Conservation (phyloP, 2,329 filamentous ascomycete genomes). For the Colletotrichum echinochloae region DNA sequence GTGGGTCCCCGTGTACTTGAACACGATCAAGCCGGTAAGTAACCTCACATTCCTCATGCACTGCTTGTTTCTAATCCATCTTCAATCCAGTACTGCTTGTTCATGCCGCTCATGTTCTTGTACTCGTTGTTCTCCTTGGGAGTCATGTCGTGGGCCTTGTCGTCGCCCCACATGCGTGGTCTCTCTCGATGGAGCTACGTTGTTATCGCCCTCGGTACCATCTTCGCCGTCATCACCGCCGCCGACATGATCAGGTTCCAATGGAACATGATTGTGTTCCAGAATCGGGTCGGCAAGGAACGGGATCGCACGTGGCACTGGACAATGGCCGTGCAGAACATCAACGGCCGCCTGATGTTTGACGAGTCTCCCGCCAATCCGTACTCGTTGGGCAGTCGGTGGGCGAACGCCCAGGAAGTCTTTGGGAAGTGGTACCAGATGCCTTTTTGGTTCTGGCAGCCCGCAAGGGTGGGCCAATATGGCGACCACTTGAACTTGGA, state of each 20-base stretch:
- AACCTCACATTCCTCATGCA: background rate
- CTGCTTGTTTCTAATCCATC: background rate
- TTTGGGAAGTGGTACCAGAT: background rate
- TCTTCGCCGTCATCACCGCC: background rate
- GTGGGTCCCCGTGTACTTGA: background rate
- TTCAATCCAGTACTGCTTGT: background rate
- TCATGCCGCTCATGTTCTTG: background rate
- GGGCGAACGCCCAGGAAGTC: background rate
- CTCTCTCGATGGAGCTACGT: background rate
- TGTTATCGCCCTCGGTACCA: background rate
- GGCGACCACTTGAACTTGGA: background rate
- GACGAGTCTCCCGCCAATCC: background rate
- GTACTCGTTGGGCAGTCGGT: background rate
- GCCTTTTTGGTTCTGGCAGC: background rate
- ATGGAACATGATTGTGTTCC: background rate
- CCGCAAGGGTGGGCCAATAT: background rate
- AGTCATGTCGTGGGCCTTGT: fast-evolving
- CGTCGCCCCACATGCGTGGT: background rate
- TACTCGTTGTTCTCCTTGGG: background rate
- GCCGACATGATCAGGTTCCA: background rate
- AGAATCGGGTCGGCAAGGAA: background rate
- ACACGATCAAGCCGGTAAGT: constrained; percentile 2
- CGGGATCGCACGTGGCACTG: background rate
- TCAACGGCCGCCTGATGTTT: background rate
- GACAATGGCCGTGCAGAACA: background rate